Evolutionary conservation across 331 rosid genomes (phyloP).

Genomic region (Rhamnella rubrinervis): DNA sequence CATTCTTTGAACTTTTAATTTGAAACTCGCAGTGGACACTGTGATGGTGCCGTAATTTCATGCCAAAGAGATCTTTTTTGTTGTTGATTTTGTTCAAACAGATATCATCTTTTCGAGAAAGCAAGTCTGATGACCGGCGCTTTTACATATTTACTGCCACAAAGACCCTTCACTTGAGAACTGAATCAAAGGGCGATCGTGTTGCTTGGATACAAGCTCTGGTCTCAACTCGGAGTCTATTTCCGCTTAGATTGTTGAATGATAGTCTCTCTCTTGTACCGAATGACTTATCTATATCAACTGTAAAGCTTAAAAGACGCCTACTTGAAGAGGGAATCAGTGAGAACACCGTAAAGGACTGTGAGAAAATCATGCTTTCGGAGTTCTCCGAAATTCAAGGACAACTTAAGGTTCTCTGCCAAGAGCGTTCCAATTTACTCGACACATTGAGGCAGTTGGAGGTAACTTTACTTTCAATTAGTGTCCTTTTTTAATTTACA

Average conservation of each 20-base stretch:
- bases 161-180: conserved; percentile 94
- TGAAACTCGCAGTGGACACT: background rate
- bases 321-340: conserved; percentile 69
- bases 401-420: conserved; percentile 58
- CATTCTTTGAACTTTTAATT: too few relatives aligned
- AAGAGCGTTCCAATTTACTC: conserved; percentile 69
- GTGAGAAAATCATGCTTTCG: conserved; percentile 85
- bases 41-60: background rate
- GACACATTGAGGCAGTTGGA: conserved; percentile 86
- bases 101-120: conserved; percentile 90
- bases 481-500: background rate
- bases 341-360: conserved; percentile 68
- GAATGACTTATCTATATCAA: conserved; percentile 63
- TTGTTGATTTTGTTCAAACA: conserved; percentile 29
- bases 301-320: conserved; percentile 67
- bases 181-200: conserved; percentile 80
- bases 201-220: conserved; percentile 90
- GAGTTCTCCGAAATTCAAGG: conserved; percentile 72
- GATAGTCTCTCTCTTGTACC: conserved; percentile 49
- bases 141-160: conserved; percentile 88
- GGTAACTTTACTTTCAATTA: conserved; percentile 39
- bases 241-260: conserved; percentile 46
- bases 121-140: conserved; percentile 84
- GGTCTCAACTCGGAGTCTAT: conserved; percentile 60
- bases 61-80: background rate